Evolutionary conservation across 768 basidiomycete species (phyloP).

Genomic region (Agaricus blazei): DNA sequence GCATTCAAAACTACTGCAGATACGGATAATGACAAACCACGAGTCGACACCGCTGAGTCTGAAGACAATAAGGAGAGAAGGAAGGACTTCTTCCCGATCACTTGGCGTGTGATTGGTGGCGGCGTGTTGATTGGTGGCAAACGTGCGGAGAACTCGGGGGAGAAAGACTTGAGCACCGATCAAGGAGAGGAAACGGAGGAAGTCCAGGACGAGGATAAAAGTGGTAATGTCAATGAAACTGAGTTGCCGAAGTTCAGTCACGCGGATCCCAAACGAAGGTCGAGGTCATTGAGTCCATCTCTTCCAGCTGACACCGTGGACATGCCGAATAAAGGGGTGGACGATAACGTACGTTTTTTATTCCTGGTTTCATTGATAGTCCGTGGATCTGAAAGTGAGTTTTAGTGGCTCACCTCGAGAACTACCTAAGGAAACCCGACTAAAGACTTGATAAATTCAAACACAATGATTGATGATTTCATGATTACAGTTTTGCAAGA

Average conservation of each 20-base stretch:
- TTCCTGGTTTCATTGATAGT: background rate
- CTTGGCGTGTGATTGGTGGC: conserved; percentile 76
- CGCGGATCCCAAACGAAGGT: background rate
- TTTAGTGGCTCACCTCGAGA: too few species aligned
- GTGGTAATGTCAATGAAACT: background rate
- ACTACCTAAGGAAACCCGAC: too few species aligned
- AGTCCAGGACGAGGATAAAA: background rate
- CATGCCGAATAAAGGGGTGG: background rate
- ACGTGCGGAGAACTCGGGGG: background rate
- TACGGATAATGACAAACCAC: background rate
- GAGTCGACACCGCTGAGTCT: conserved; percentile 12
- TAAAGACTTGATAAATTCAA: too few species aligned
- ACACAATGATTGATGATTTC: too few species aligned
- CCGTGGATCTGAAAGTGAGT: too few species aligned
- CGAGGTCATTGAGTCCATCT: conserved; percentile 6
- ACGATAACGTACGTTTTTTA: conserved; percentile 21
- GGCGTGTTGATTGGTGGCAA: conserved; percentile 60
- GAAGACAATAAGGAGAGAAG: conserved; percentile 31
- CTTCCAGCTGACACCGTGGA: conserved; percentile 8
- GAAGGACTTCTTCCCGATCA: conserved; percentile 57
- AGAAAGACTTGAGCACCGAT: background rate
- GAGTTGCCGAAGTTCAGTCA: background rate
- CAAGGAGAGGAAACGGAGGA: background rate
- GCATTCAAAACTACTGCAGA: background rate
- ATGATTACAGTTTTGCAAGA: too few species aligned